Conservation (phyloP, 768 basidiomycete genomes). For the Clitopilus hobsonii region DNA sequence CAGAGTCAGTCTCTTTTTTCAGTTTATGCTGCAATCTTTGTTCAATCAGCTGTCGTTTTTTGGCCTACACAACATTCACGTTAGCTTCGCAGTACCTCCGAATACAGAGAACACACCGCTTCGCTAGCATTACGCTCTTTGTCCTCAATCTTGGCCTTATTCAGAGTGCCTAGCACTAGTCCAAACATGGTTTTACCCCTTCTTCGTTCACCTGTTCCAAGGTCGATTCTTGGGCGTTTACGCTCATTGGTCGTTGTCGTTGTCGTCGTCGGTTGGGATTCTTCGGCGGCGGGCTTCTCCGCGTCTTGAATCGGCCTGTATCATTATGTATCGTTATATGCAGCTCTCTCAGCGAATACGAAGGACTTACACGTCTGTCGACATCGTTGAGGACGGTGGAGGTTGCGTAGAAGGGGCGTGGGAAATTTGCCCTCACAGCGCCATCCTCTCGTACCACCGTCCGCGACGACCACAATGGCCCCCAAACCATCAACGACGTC, state of each 20-base stretch:
- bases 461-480: background rate
- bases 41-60: constrained; percentile 79
- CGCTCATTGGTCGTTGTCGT: constrained; percentile 42
- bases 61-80: constrained; percentile 46
- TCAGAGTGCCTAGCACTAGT: constrained; percentile 75
- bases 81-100: background rate
- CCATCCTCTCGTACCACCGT: background rate
- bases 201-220: constrained; percentile 63
- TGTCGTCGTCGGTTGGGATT: constrained; percentile 30
- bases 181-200: constrained; percentile 89
- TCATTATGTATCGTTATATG: background rate
- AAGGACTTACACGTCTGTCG: background rate
- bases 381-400: background rate
- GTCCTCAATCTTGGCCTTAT: constrained; percentile 85
- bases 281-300: constrained; percentile 21
- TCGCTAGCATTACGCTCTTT: constrained; percentile 82
- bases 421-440: constrained; percentile 17
- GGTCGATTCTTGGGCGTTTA: constrained; percentile 71
- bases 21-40: constrained; percentile 83
- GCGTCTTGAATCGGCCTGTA: constrained; percentile 26
- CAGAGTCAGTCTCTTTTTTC: constrained; percentile 80
- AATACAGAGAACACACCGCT: constrained; percentile 45
- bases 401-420: constrained; percentile 22
- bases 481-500: background rate
- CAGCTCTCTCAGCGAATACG: background rate